phyloP scores from a whole-genome alignment of 2,329 filamentous ascomycete genomes.

The Leptographium galeiforme region DNA sequence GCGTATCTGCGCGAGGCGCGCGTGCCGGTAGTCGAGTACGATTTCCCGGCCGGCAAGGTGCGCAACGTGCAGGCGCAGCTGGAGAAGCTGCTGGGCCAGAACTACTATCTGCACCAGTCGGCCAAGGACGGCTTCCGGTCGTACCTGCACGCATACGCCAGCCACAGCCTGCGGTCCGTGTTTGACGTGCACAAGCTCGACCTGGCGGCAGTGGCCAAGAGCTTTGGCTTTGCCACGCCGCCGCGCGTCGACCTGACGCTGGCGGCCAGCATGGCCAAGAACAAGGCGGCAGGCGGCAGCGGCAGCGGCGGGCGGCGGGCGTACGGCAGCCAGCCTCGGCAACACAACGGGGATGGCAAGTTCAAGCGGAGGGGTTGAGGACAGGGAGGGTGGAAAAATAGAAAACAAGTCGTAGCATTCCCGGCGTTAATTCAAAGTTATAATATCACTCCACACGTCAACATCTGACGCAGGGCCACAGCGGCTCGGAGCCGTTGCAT shows the following conservation, averaged over 20 bases:
- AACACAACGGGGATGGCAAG: constrained; percentile 20
- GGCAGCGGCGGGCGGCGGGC: constrained; percentile 36
- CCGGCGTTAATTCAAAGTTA: too few species aligned
- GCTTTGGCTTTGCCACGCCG: constrained; percentile 66
- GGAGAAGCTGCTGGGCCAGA: constrained; percentile 85
- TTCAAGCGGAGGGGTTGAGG: constrained; percentile 7
- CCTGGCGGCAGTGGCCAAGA: constrained; percentile 70
- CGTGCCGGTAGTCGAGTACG: constrained; percentile 90
- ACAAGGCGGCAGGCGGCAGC: constrained; percentile 46
- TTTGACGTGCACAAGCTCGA: constrained; percentile 77
- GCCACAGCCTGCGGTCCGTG: constrained; percentile 67
- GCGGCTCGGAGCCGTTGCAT: constrained; percentile 9
- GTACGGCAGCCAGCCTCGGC: constrained; percentile 67
- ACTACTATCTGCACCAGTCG: constrained; percentile 92
- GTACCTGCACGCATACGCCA: constrained; percentile 91
- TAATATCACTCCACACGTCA: too few species aligned
- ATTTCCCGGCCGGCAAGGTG: constrained; percentile 86
- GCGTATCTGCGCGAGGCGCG: constrained; percentile 80
- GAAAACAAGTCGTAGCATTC: too few species aligned
- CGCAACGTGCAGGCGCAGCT: constrained; percentile 81
- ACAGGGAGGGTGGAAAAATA: not conserved
- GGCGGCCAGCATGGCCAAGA: constrained; percentile 60
- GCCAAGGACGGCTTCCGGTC: constrained; percentile 69
- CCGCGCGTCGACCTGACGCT: constrained; percentile 69
- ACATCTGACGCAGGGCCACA: not conserved